phyloP scores from a whole-genome alignment of 495 filamentous ascomycete genomes.

The Penicillium cosmopolitanum region DNA sequence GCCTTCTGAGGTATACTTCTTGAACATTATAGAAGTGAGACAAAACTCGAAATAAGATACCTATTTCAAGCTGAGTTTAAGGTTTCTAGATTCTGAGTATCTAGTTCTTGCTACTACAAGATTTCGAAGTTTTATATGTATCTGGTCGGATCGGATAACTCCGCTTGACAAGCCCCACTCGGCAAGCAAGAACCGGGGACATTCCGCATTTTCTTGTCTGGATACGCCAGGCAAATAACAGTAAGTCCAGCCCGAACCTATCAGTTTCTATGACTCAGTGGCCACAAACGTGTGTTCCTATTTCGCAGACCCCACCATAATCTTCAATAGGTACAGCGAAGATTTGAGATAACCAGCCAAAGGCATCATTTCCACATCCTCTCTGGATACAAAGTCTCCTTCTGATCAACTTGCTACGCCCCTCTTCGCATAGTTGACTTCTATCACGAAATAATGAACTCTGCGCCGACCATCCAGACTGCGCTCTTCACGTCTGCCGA shows the following conservation, averaged over 20 bases:
- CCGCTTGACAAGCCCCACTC: slow-evolving; percentile 1
- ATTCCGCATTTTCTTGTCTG: not conserved
- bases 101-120: too few species aligned
- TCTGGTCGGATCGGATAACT: not conserved
- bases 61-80: too few species aligned
- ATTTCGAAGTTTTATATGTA: too few species aligned
- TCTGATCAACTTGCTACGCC: not conserved
- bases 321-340: not conserved
- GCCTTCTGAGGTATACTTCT: too few species aligned
- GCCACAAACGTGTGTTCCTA: not conserved
- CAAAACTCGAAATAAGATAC: too few species aligned
- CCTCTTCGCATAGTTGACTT: not conserved
- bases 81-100: too few species aligned
- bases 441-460: slow-evolving; percentile 1
- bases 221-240: slow-evolving; percentile 5
- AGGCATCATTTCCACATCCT: not conserved
- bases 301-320: slow-evolving; percentile 5
- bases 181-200: not conserved
- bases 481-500: slow-evolving; percentile 17
- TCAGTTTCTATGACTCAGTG: slow-evolving; percentile 8
- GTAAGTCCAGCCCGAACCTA: slow-evolving; percentile 2
- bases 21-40: too few species aligned
- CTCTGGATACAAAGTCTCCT: not conserved
- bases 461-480: slow-evolving; percentile 7
- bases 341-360: not conserved